These are phyloP conservation scores for Colletotrichum agaves DNA, from an alignment of 2,329 filamentous ascomycete genomes.

Conservation along the genomic window DNA sequence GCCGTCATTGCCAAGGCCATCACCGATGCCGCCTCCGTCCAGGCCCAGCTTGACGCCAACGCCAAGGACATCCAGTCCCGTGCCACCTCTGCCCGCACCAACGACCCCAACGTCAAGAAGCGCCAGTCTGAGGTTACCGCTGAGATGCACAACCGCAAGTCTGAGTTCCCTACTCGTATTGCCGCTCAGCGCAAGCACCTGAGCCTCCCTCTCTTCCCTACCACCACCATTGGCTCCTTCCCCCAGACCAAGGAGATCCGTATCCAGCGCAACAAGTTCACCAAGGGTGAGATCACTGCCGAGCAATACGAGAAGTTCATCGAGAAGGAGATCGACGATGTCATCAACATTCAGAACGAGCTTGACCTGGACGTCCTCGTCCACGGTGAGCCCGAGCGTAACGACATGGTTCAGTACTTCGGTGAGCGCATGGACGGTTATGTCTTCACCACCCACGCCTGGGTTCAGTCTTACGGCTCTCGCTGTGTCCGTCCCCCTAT, in stretches of 20 bases:
- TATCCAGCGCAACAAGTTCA: conserved; percentile 96
- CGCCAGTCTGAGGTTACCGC: conserved; percentile 88
- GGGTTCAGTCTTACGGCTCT: conserved; percentile 98
- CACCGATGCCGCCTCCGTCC: conserved; percentile 88
- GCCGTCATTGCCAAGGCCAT: conserved; percentile 96
- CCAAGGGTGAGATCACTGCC: conserved; percentile 95
- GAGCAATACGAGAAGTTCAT: conserved; percentile 99
- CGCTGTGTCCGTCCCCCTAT: conserved; percentile 98
- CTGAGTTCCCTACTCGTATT: conserved; percentile 86
- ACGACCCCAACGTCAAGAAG: conserved; percentile 97
- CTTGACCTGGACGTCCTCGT: conserved; percentile 97
- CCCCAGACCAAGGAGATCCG: conserved; percentile 99
- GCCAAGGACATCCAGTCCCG: conserved; percentile 93
- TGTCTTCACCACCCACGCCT: conserved; percentile 98
- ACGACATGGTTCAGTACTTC: conserved; percentile 99
- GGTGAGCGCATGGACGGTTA: conserved; percentile 97
- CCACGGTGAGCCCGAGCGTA: conserved; percentile 99
- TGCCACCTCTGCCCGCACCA: conserved; percentile 92
- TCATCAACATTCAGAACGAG: conserved; percentile 97
- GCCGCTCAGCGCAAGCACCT: conserved; percentile 90
- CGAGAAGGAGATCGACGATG: conserved; percentile 96
- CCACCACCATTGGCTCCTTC: conserved; percentile 99
- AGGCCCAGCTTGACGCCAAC: conserved; percentile 93
- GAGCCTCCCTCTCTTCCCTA: conserved; percentile 96
- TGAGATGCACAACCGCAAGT: conserved; percentile 92